Conservation (phyloP, 352 stramenopile genomes). For the Phytophthora boehmeriae region DNA sequence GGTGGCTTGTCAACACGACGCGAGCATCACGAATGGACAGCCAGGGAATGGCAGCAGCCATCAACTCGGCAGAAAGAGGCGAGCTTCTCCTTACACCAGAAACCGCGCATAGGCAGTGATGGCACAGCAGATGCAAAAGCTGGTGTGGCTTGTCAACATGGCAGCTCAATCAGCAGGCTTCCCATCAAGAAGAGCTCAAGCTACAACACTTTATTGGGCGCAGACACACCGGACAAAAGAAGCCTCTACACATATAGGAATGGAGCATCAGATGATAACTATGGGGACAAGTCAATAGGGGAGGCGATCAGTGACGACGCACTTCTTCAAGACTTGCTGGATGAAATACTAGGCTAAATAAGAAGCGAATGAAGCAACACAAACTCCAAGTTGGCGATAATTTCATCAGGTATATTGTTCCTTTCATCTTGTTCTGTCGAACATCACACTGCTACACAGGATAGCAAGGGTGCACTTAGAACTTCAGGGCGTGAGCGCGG, state of each 20-base stretch:
- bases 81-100: slow-evolving; percentile 24
- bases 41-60: slow-evolving; percentile 25
- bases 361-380: neutral
- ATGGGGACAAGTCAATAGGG: slow-evolving; percentile 31
- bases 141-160: slow-evolving; percentile 15
- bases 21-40: slow-evolving; percentile 26
- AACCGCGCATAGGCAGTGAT: slow-evolving; percentile 17
- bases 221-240: neutral
- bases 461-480: slow-evolving; percentile 89
- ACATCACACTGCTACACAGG: slow-evolving; percentile 24
- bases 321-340: slow-evolving; percentile 72
- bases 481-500: slow-evolving; percentile 98
- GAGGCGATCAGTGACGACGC: slow-evolving; percentile 41
- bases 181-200: slow-evolving; percentile 25
- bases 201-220: slow-evolving; percentile 12
- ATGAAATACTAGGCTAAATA: slow-evolving; percentile 60
- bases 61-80: slow-evolving; percentile 22
- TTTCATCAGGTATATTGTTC: slow-evolving; percentile 73
- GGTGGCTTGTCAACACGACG: slow-evolving; percentile 25
- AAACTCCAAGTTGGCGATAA: slow-evolving; percentile 33
- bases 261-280: slow-evolving; percentile 26
- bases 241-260: slow-evolving; percentile 37
- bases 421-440: slow-evolving; percentile 32
- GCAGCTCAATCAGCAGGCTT: slow-evolving; percentile 11
- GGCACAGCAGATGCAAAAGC: slow-evolving; percentile 19